A percentile compares a stretch with the other conserved stretches of the same genome.
phyloP scores from a whole-genome alignment of 1,284 basidiomycete species.

The Waitea zeae region DNA sequence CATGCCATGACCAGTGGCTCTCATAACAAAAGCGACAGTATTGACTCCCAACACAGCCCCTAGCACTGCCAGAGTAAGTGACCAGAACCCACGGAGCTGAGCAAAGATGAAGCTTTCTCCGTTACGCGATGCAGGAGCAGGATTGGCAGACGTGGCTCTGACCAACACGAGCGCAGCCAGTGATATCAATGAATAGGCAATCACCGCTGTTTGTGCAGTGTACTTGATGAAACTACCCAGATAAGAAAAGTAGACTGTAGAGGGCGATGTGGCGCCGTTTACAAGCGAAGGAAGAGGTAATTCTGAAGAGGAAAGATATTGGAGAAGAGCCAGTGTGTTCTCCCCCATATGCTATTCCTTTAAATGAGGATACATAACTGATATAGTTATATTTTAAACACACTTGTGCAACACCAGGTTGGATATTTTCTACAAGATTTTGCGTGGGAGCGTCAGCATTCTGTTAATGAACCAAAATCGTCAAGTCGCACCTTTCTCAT shows the following conservation, averaged over 20 bases:
- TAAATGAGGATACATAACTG: slow-evolving; percentile 1
- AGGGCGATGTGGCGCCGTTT: slow-evolving; percentile 34
- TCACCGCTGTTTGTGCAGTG: slow-evolving; percentile 51
- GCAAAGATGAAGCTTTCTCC: slow-evolving; percentile 15
- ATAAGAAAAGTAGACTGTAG: slow-evolving; percentile 65
- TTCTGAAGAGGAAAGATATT: slow-evolving; percentile 53
- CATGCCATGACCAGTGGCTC: too few relatives aligned
- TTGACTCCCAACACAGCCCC: slow-evolving; percentile 56
- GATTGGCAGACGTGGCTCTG: slow-evolving; percentile 6
- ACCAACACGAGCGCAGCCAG: slow-evolving; percentile 29
- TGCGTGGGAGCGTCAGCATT: slow-evolving; percentile 9
- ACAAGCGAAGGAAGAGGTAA: slow-evolving; percentile 50
- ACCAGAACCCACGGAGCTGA: slow-evolving; percentile 22
- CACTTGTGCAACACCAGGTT: slow-evolving; percentile 62
- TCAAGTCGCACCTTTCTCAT: slow-evolving; percentile 55
- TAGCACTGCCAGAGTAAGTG: slow-evolving; percentile 27
- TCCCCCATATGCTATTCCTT: slow-evolving; percentile 71
- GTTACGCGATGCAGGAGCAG: too few relatives aligned
- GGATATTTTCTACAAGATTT: slow-evolving; percentile 71
- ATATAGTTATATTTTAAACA: slow-evolving; percentile 1
- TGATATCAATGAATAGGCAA: slow-evolving; percentile 46
- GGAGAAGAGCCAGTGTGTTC: slow-evolving; percentile 74
- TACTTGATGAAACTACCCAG: slow-evolving; percentile 60
- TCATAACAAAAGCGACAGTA: slow-evolving; percentile 58
- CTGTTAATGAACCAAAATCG: neutral